A percentile compares a stretch with the other conserved stretches of the same genome.
These are phyloP conservation scores for Raffaelea ambrosiae DNA, from an alignment of 2,329 filamentous ascomycete genomes.

Conservation along the genomic window DNA sequence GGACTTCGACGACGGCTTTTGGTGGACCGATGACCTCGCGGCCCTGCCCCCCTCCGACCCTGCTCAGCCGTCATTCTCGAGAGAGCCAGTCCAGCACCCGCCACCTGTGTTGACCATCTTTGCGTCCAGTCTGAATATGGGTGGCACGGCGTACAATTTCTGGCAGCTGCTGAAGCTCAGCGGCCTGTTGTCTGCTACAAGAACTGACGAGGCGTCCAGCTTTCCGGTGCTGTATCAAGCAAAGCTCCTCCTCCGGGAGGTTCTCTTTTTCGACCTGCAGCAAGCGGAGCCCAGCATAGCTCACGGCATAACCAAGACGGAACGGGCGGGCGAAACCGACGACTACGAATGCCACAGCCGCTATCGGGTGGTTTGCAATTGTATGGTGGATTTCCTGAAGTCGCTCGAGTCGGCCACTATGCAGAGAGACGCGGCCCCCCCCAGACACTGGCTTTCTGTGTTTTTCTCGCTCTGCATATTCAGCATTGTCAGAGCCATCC, in stretches of 20 bases:
- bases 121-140: constrained; percentile 42
- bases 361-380: constrained; percentile 39
- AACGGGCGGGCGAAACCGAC: constrained; percentile 25
- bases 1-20: constrained; percentile 49
- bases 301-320: constrained; percentile 23
- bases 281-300: constrained; percentile 38
- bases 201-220: constrained; percentile 37
- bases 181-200: constrained; percentile 37
- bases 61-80: constrained; percentile 27
- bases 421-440: constrained; percentile 26
- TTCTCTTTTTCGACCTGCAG: constrained; percentile 44
- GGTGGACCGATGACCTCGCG: constrained; percentile 46
- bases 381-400: constrained; percentile 42
- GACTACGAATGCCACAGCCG: constrained; percentile 40
- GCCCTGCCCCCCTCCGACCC: constrained; percentile 29
- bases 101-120: constrained; percentile 43
- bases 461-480: constrained; percentile 52
- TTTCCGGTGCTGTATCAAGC: constrained; percentile 45
- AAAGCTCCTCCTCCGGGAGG: constrained; percentile 47
- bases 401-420: constrained; percentile 39
- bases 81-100: constrained; percentile 29
- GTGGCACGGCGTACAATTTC: constrained; percentile 39
- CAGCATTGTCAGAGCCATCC: constrained; percentile 43
- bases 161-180: constrained; percentile 44
- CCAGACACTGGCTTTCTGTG: constrained; percentile 39